Base-by-base conservation (phyloP, 1,284 basidiomycete species). In the Macrocystidia cucumis region DNA sequence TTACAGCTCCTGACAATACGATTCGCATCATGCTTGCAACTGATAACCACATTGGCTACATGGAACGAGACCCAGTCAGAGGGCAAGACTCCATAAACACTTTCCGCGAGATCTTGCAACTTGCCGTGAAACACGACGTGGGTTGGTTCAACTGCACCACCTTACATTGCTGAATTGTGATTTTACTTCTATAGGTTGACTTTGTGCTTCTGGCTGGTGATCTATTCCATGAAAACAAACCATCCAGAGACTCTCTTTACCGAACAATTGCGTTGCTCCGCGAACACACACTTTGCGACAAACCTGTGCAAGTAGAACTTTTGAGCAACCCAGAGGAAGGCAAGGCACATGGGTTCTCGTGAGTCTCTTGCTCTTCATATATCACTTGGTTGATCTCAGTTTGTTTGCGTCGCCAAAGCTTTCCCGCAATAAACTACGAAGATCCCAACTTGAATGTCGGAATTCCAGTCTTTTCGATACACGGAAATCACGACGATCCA, bases 401-500 rank as follows among this genome's bases (percentile, higher is more conserved):
- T 4, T 17, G 28, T 35, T 12, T 8, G n/a, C n/a, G n/a, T n/a
- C n/a, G n/a, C n/a, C 12, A 9, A 49, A 96, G 91, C 17, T 98
- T 98, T 52, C 95, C 96, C 2, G 88, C 91, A 1, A 68, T 98
- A 46, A 99, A 99, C 56, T 98, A 98, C 52, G 92, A 98, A 61
- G 96, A 99, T 52, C 78, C 83, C 0, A 98, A 98, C 55, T 69
- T 98, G 40, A 99, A 98, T 52, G 75, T 98, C 35, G 81, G 78
- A 13, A 90, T 96, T 18, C 96, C 96, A 2, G 86, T 98, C 14
- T 99, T 99, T 61, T 97, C 93, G 0, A 98, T 99, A 29, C 95
- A 99, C 51, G 96, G 95, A 27, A 99, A 99, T 54, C 96, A 99
- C 57, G 96, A 99, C 54, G 95, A 99, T 49, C 95, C 96, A 20